Base-by-base conservation (phyloP, 2,329 filamentous ascomycete species). In the Microsporum canis region DNA sequence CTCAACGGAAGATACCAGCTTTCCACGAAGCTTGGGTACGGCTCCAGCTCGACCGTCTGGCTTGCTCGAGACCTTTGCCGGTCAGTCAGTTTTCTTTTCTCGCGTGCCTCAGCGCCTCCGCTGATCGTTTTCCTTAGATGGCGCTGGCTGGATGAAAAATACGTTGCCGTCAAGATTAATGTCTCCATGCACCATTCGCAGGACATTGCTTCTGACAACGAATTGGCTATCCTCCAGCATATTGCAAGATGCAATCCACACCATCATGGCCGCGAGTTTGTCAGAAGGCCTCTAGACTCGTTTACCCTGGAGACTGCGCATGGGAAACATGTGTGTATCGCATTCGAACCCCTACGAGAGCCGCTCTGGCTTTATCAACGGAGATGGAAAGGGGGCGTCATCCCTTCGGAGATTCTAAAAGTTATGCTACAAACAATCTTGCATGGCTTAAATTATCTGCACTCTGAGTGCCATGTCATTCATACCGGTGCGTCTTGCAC, bases 1-100 rank as follows among this genome's bases (percentile, higher is more conserved):
- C 38, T 64, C 64, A 69, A 63, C 45, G 61, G 45, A 43, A 34
- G 61, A 38, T 64, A 64, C 41, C 63, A 64, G 56, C 23, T 64
- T 57, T 59, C 47, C 8, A 61, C 59, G 5, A 79, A 80, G 63
- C 70, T 79, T 8, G 77, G 77, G 29, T 77, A 73, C 63, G 76
- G 76, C 5, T 67, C 67, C 3, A 67, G 64, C 41, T 77, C 76
- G 5, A 78, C 76, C 0, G 72, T 76, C 4, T 79, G 77, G 76
- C 70, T 79, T 36, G 63, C 63, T 2, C 14, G 59, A 31, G 62
- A 62, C 59, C 63, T 69, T 41, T 34, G 66, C 55, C 63, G 64
- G 66, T 23, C 17, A 23, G 17, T 23, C 17, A 23, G 17, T 1
- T 23, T 23, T 23, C 17, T 1, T 23, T 17, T 23, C 17, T 23